A percentile compares a stretch with the other conserved stretches of the same genome.
phyloP scores from a whole-genome alignment of 2,329 filamentous ascomycete species.

The Daldinia sp. region DNA sequence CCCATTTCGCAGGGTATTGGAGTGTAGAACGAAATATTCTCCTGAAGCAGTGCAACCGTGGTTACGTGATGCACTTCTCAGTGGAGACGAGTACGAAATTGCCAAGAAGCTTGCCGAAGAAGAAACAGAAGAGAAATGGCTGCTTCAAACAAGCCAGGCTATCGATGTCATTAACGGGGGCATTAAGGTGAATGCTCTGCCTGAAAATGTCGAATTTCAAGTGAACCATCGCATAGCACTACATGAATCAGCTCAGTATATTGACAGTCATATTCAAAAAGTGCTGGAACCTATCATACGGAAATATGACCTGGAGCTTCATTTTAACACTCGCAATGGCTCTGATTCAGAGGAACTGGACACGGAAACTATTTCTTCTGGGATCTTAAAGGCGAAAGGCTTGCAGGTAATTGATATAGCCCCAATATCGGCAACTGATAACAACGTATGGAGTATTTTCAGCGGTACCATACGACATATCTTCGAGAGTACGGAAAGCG shows the following conservation, averaged over 20 bases:
- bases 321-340: slow-evolving; percentile 52
- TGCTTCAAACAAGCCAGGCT: slow-evolving; percentile 63
- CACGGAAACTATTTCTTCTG: slow-evolving; percentile 4
- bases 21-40: slow-evolving; percentile 64
- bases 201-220: slow-evolving; percentile 58
- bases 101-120: slow-evolving; percentile 45
- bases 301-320: slow-evolving; percentile 55
- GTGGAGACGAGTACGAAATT: slow-evolving; percentile 4
- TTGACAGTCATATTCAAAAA: slow-evolving; percentile 55
- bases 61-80: slow-evolving; percentile 29
- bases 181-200: slow-evolving; percentile 63
- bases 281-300: slow-evolving; percentile 57
- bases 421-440: slow-evolving; percentile 50
- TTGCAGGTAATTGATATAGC: slow-evolving; percentile 40
- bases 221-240: slow-evolving; percentile 65
- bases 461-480: slow-evolving; percentile 55
- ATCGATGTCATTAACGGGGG: slow-evolving; percentile 61
- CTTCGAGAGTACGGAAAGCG: slow-evolving; percentile 44
- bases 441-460: slow-evolving; percentile 52
- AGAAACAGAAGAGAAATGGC: slow-evolving; percentile 55
- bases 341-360: slow-evolving; percentile 29
- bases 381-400: slow-evolving; percentile 7
- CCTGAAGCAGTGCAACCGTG: slow-evolving; percentile 58
- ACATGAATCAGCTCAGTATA: slow-evolving; percentile 57
- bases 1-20: slow-evolving; percentile 61